These are phyloP conservation scores for Leishmania mexicana DNA, from an alignment of 208 protist species.

Conservation along the genomic window DNA sequence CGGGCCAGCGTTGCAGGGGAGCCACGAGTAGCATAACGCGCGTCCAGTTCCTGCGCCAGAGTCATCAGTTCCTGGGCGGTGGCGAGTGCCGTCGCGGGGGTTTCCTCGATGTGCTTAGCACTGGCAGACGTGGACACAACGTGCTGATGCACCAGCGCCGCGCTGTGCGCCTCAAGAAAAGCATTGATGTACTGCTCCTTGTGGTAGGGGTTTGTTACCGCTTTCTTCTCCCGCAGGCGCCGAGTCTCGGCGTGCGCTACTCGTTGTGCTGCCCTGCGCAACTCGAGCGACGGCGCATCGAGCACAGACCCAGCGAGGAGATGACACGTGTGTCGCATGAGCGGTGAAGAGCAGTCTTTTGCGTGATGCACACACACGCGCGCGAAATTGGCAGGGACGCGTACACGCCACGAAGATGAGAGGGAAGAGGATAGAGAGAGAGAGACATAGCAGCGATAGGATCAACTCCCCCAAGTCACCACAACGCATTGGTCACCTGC, in stretches of 20 bases:
- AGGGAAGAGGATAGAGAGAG: not conserved
- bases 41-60: constrained; percentile 28
- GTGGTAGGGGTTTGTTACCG: constrained; percentile 43
- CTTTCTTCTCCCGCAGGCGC: not conserved
- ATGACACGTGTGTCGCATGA: constrained; percentile 1
- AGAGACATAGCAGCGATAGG: not conserved
- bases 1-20: not conserved
- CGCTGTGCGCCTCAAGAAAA: constrained; percentile 65
- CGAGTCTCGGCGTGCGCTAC: constrained; percentile 20
- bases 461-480: not conserved
- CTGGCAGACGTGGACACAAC: not conserved
- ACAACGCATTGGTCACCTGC: not conserved
- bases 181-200: constrained; percentile 78
- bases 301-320: constrained; percentile 7
- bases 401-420: not conserved
- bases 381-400: not conserved
- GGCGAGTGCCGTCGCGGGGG: not conserved
- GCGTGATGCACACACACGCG: not conserved
- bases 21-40: not conserved
- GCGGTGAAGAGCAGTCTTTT: not conserved
- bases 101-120: not conserved
- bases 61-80: constrained; percentile 4
- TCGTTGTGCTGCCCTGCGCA: constrained; percentile 12
- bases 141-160: constrained; percentile 19
- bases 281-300: constrained; percentile 9